Base-by-base conservation (phyloP, 2,329 filamentous ascomycete genomes). In the Aureobasidium sp. region DNA sequence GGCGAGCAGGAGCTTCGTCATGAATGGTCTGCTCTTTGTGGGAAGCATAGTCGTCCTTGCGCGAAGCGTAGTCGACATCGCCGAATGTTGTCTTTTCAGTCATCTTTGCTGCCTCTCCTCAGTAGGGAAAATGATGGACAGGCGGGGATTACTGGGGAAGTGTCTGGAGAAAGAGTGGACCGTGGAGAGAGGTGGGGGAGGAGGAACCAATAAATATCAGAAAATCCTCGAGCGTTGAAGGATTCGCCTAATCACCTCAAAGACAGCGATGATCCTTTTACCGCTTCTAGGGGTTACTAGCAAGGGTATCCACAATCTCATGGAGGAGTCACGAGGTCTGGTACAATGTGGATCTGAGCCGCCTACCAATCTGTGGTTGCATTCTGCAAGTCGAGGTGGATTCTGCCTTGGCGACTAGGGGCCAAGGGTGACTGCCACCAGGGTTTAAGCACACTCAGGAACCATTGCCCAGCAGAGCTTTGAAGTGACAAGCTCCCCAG, bases 1-100 rank as follows among this genome's bases (percentile, higher is more conserved):
- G 76, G 37, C 76, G 75, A 47, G 62, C 66, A 44, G 66, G 60
- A 9, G 63, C 61, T 49, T 67, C 66, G 44, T 60, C 57, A 8
- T 55, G 36, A n/a, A 47, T 27, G 2, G 29, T 53, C 17, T 59
- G 39, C 31, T 39, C 17, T 34, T 52, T 52, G n/a, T 52, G 49
- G 5, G 45, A 48, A n/a, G n/a, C n/a, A 14, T 20, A 29, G 11
- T 63, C 29, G 6, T 61, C 57, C 17, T 63, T 36, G 25, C 42
- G 48, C 53, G 36, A 31, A 20, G 41, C 9, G n/a, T 61, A 44
- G 27, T 53, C 29, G 41, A 60, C 36, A 34, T 60, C 45, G 22
- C 44, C 14, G 34, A 49, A 49, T 36, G 44, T 37, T 29, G 59
- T 51, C 42, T 53, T 63, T 47, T 61, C 56, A n/a, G 47, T 31